Percentiles rank a stretch among this genome's conserved stretches.
These are phyloP conservation scores for Scytalidium lignicola DNA, from an alignment of 2,329 filamentous ascomycete genomes.

Conservation along the genomic window DNA sequence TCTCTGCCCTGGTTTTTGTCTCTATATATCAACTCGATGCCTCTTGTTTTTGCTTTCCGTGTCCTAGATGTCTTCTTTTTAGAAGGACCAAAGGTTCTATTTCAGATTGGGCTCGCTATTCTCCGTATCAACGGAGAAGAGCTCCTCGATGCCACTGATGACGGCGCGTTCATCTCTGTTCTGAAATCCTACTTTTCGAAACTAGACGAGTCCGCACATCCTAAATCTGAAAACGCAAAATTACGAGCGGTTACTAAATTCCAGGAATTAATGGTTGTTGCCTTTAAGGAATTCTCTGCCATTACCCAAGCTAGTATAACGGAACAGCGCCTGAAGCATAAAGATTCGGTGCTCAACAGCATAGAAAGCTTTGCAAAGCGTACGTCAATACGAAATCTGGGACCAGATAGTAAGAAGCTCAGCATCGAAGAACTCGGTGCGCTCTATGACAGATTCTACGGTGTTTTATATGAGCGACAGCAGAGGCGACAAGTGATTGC, in stretches of 20 bases:
- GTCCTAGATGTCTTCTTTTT: conserved; percentile 98
- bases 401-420: conserved; percentile 89
- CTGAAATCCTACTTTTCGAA: conserved; percentile 92
- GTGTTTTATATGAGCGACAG: conserved; percentile 84
- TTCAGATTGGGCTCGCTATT: conserved; percentile 96
- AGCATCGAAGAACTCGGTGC: conserved; percentile 80
- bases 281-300: conserved; percentile 94
- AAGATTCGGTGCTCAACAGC: conserved; percentile 87
- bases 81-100: conserved; percentile 93
- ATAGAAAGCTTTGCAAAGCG: conserved; percentile 97
- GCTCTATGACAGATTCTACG: conserved; percentile 92
- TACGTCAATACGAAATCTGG: conserved; percentile 91
- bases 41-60: conserved; percentile 91
- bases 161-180: conserved; percentile 94
- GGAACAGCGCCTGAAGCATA: conserved; percentile 86
- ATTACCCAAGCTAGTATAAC: conserved; percentile 92
- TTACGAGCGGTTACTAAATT: conserved; percentile 90
- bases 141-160: conserved; percentile 84
- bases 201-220: conserved; percentile 92
- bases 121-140: conserved; percentile 96
- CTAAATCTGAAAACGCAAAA: conserved; percentile 92
- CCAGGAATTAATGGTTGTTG: conserved; percentile 97
- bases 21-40: conserved; percentile 99
- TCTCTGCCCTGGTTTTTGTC: conserved; percentile 98
- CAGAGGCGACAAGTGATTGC: conserved; percentile 73